Base-by-base conservation (phyloP, 345 rosid genomes). In the Arabidopsis arenosa region DNA sequence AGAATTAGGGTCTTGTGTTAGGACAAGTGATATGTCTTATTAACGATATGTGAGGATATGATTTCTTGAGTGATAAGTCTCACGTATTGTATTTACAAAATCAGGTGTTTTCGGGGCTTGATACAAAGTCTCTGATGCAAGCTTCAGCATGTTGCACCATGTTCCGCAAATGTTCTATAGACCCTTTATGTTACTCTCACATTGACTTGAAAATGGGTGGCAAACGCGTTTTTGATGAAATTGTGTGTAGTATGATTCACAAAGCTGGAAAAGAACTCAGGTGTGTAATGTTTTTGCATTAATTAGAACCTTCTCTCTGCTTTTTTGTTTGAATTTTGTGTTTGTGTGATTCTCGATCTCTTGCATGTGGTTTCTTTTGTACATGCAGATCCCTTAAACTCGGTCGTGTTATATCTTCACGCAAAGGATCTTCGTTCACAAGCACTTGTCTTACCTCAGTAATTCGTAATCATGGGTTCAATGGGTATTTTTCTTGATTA, bases 381-480 rank as follows among this genome's bases (percentile, higher is more conserved):
- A n/a, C 23, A 6, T 61, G 35, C 73, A 90, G 93, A 79, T 88
- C 92, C 32, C 86, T 90, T 76, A 86, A 87, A 82, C 92, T 90
- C 66, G 93, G 92, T n/a, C 30, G 86, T 71, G 90, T 88, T 72
- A 90, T 85, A 26, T 83, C 85, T 66, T 75, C 84, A 73, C 86
- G 33, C 59, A 28, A 54, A 12, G 15, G 59, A 26, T 28, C 59
- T 54, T 28, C 32, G 36, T 7, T 89, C 63, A 87, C 85, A n/a
- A 81, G 89, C 66, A 77, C 87, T 69, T 89, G 92, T 80, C 83
- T 87, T 75, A 74, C 70, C 72, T 85, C 96, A 59, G 72, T 87
- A 55, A 80, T 26, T 63, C 12, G 2, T 43, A 63, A 63, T 7
- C 18, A 4, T 13, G 35, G 51, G 13, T 63, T 40, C 14, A 63